Evolutionary conservation across 2,329 filamentous ascomycete species (phyloP).

Genomic region (Pseudocercospora musae): DNA sequence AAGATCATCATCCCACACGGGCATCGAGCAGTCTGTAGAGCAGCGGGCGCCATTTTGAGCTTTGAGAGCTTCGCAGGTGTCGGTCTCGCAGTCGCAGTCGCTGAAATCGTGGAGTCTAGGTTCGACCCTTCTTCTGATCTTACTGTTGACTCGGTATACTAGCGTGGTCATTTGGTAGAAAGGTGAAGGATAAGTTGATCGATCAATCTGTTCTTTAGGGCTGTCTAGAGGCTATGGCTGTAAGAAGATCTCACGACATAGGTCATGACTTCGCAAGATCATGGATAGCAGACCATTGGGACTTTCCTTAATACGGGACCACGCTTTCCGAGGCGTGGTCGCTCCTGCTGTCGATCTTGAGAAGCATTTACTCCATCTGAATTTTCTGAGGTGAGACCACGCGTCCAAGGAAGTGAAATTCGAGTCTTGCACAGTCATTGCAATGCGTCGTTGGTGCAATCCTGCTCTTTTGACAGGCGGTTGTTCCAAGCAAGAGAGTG

Average conservation of each 20-base stretch:
- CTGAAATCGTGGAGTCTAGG: not conserved
- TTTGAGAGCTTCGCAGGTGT: not conserved
- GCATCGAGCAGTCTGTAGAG: not conserved
- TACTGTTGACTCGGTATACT: not conserved
- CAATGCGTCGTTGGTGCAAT: not conserved
- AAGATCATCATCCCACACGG: constrained; percentile 17
- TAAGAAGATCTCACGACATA: not conserved
- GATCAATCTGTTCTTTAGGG: not conserved
- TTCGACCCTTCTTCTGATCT: not conserved
- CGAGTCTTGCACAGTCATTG: not conserved
- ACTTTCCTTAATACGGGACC: not conserved
- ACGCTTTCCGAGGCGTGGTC: not conserved
- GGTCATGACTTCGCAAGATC: not conserved
- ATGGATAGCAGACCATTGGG: not conserved
- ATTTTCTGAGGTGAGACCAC: not conserved
- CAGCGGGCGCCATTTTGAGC: constrained; percentile 15
- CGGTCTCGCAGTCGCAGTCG: not conserved
- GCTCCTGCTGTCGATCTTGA: not conserved
- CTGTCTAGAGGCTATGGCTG: not conserved
- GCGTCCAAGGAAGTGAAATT: not conserved
- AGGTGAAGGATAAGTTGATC: not conserved
- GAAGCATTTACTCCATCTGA: not conserved
- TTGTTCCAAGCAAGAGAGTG: not conserved
- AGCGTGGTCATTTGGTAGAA: not conserved
- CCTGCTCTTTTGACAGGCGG: not conserved